Evolutionary conservation across 2,329 filamentous ascomycete species (phyloP).

Genomic region (Didymella arachidicola): DNA sequence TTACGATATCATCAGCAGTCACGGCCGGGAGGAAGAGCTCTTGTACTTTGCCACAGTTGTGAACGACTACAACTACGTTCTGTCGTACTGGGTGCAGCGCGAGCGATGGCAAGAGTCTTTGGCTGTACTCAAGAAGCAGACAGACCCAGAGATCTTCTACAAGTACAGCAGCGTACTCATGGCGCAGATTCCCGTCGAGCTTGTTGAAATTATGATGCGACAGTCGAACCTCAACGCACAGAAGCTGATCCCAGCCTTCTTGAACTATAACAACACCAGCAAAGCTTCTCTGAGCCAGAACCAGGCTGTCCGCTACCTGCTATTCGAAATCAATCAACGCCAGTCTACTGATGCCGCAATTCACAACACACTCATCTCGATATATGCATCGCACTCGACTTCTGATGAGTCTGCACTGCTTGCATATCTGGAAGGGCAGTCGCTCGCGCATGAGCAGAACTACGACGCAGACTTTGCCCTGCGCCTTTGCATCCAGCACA

Average conservation of each 20-base stretch:
- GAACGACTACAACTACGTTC: constrained; percentile 91
- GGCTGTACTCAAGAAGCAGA: constrained; percentile 90
- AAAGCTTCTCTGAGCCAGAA: constrained; percentile 73
- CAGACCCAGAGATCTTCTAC: constrained; percentile 91
- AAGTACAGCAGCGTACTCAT: constrained; percentile 97
- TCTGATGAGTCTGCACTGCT: constrained; percentile 85
- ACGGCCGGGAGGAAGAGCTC: constrained; percentile 91
- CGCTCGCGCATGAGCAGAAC: constrained; percentile 72
- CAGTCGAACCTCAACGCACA: constrained; percentile 85
- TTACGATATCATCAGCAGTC: constrained; percentile 95
- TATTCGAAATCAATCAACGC: constrained; percentile 89
- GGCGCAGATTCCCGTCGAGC: constrained; percentile 81
- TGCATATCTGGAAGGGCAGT: constrained; percentile 88
- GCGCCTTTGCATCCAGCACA: constrained; percentile 91
- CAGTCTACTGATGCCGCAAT: constrained; percentile 83
- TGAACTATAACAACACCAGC: constrained; percentile 88
- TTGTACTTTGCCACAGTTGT: constrained; percentile 88
- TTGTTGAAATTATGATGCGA: constrained; percentile 95
- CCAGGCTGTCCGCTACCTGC: constrained; percentile 91
- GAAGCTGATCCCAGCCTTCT: constrained; percentile 87
- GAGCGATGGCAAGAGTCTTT: constrained; percentile 91
- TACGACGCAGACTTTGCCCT: constrained; percentile 98
- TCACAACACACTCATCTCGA: constrained; percentile 95
- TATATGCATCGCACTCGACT: constrained; percentile 87
- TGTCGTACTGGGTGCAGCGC: constrained; percentile 96